phyloP scores from a whole-genome alignment of 1,139 yeast genomes.

The Zygosaccharomyces pseudobailii region DNA sequence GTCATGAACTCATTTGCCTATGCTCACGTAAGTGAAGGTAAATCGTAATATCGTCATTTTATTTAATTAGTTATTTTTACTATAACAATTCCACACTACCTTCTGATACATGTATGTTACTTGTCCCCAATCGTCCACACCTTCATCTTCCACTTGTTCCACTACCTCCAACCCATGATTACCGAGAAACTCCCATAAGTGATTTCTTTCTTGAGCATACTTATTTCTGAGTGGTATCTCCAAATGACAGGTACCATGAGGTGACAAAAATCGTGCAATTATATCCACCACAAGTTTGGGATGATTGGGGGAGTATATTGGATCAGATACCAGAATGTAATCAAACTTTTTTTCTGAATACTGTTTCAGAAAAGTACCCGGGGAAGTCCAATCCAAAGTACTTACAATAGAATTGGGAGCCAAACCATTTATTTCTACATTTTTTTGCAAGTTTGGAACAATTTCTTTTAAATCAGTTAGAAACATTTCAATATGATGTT shows the following conservation, averaged over 20 bases:
- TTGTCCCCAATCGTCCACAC: constrained; percentile 83
- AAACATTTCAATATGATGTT: constrained; percentile 45
- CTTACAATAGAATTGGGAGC: constrained; percentile 36
- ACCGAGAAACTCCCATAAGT: constrained; percentile 52
- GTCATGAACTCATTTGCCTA: constrained; percentile 16
- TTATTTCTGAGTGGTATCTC: constrained; percentile 72
- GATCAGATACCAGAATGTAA: constrained; percentile 75
- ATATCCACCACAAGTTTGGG: constrained; percentile 67
- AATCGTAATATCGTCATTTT: not conserved
- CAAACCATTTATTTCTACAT: constrained; percentile 49
- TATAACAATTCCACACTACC: constrained; percentile 20
- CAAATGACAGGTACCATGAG: constrained; percentile 48
- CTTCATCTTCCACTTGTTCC: constrained; percentile 46
- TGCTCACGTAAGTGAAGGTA: not conserved
- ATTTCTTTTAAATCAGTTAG: constrained; percentile 81
- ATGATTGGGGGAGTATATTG: constrained; percentile 78
- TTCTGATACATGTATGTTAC: constrained; percentile 56
- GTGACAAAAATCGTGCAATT: constrained; percentile 41
- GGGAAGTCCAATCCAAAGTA: constrained; percentile 75
- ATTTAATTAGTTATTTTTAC: not conserved
- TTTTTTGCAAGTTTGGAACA: constrained; percentile 57
- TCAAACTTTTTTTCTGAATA: constrained; percentile 40
- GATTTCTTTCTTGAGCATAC: constrained; percentile 59
- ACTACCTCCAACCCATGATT: constrained; percentile 33
- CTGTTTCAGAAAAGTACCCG: constrained; percentile 37